Percentiles rank a stretch among this genome's conserved stretches.
These are phyloP conservation scores for Naumovozyma dairenensis DNA, from an alignment of 805 yeast genomes.

Conservation along the genomic window DNA sequence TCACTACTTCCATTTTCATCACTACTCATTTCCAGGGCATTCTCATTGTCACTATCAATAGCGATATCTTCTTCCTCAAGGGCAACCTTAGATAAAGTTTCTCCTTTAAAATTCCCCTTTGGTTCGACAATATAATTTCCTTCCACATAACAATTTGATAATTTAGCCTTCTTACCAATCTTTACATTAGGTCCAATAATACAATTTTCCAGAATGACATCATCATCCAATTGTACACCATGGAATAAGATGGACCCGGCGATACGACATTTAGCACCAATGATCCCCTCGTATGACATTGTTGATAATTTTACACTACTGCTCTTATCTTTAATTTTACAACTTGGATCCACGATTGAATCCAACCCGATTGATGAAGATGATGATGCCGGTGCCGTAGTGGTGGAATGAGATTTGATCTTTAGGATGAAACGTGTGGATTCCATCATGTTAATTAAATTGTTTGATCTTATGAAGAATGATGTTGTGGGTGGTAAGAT, in stretches of 20 bases:
- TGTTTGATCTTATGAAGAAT: conserved; percentile 67
- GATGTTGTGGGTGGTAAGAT: conserved; percentile 52
- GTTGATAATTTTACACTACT: conserved; percentile 82
- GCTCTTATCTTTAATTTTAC: conserved; percentile 71
- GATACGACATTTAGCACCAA: conserved; percentile 81
- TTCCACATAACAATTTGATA: conserved; percentile 79
- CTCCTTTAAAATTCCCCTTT: conserved; percentile 46
- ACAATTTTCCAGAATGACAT: conserved; percentile 68
- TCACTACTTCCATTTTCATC: conserved; percentile 28
- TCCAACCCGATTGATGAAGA: conserved; percentile 79
- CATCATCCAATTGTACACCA: conserved; percentile 68
- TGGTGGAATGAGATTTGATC: conserved; percentile 39
- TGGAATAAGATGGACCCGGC: conserved; percentile 78
- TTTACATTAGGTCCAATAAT: conserved; percentile 63
- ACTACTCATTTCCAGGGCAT: too few relatives aligned
- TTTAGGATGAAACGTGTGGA: conserved; percentile 74
- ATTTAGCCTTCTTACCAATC: conserved; percentile 54
- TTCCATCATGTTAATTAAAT: conserved; percentile 75
- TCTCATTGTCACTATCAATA: too few relatives aligned
- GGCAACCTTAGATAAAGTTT: conserved; percentile 37
- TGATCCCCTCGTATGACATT: conserved; percentile 59
- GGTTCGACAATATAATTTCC: conserved; percentile 60
- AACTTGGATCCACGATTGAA: conserved; percentile 60
- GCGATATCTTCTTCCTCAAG: conserved; percentile 14
- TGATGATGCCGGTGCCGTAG: conserved; percentile 38